A percentile compares a stretch with the other conserved stretches of the same genome.
Evolutionary conservation across 805 yeast genomes (phyloP).

Genomic region (Teunomyces kruisii): DNA sequence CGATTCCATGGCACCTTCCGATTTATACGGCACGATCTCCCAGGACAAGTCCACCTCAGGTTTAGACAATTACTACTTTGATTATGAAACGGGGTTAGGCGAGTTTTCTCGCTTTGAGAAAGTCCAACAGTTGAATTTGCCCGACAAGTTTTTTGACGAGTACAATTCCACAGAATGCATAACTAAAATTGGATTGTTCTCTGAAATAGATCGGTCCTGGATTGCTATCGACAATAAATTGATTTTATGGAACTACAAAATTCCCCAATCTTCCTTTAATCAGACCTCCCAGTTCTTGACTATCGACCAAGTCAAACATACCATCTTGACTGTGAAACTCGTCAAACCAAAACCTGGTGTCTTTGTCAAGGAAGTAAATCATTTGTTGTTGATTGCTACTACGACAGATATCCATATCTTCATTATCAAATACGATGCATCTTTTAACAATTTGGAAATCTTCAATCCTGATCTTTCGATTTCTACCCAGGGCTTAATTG

Average conservation of each 20-base stretch:
- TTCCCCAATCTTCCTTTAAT: constrained; percentile 48
- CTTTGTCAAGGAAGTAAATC: constrained; percentile 74
- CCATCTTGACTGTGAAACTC: constrained; percentile 71
- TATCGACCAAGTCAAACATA: constrained; percentile 77
- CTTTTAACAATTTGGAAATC: constrained; percentile 55
- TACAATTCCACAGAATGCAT: constrained; percentile 63
- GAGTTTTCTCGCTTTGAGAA: constrained; percentile 77
- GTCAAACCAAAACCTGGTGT: constrained; percentile 81
- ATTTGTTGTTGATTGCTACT: constrained; percentile 75
- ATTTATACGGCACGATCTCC: constrained; percentile 54
- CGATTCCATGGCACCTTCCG: constrained; percentile 59
- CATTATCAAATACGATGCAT: constrained; percentile 59
- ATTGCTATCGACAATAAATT: constrained; percentile 77
- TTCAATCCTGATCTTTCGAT: constrained; percentile 83
- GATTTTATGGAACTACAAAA: constrained; percentile 79
- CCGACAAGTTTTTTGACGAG: constrained; percentile 77
- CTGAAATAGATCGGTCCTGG: constrained; percentile 84
- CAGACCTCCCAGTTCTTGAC: constrained; percentile 60
- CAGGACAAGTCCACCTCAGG: constrained; percentile 47
- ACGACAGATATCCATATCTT: constrained; percentile 73
- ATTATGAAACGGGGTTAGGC: constrained; percentile 43
- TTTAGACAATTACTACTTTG: constrained; percentile 65
- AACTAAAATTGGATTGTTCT: constrained; percentile 79
- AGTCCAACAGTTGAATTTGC: constrained; percentile 65
- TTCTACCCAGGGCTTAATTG: constrained; percentile 74